A percentile compares a stretch with the other conserved stretches of the same genome.
phyloP scores from a whole-genome alignment of 768 basidiomycete species.

The Lentinula raphanica region DNA sequence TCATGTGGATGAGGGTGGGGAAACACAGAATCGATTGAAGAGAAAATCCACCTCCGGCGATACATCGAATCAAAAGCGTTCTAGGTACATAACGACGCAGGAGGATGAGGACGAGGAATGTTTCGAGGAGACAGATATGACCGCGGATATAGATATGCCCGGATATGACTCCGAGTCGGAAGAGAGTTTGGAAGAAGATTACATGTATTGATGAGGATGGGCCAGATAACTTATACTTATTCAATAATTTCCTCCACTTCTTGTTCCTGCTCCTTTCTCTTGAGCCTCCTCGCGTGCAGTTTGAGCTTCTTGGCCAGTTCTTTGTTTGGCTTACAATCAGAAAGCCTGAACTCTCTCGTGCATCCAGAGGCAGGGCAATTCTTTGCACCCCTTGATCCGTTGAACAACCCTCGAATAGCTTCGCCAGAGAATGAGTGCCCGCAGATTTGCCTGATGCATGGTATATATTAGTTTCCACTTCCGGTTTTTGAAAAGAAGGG shows the following conservation, averaged over 20 bases:
- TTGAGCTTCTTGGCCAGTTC: conserved; percentile 60
- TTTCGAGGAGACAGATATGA: neutral
- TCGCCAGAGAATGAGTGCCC: conserved; percentile 76
- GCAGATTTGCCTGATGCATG: conserved; percentile 57
- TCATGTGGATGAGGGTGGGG: neutral
- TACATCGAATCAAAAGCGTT: neutral
- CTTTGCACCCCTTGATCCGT: conserved; percentile 25
- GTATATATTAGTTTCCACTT: conserved; percentile 7
- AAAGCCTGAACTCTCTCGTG: conserved; percentile 47
- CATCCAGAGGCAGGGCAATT: conserved; percentile 75
- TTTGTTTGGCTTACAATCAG: conserved; percentile 48
- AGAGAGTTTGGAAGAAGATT: neutral
- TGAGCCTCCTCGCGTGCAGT: conserved; percentile 48
- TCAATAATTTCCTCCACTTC: conserved; percentile 61
- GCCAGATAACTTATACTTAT: conserved; percentile 16
- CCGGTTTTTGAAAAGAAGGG: conserved; percentile 4
- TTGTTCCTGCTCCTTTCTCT: conserved; percentile 41
- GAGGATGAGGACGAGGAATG: neutral
- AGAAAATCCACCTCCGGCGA: neutral
- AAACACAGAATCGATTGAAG: neutral
- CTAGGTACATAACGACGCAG: neutral
- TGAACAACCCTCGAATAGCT: conserved; percentile 65
- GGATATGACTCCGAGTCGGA: too few relatives aligned
- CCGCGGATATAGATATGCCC: neutral
- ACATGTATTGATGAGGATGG: neutral